Base-by-base conservation (phyloP, 768 basidiomycete species). In the Daedaleopsis sinensis region DNA sequence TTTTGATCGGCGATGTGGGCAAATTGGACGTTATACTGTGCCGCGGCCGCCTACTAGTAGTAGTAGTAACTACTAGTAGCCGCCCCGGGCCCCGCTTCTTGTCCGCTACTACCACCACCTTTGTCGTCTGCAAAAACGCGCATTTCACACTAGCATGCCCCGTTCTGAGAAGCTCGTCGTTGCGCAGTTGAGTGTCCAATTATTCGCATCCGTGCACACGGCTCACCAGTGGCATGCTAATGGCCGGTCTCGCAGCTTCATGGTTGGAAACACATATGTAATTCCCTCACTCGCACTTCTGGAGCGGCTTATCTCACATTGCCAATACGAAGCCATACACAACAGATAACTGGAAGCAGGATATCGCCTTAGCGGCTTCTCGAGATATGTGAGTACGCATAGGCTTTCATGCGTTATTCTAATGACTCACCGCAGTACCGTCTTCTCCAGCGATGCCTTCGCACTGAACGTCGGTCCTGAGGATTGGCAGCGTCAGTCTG, bases 221-320 rank as follows among this genome's bases (percentile, higher is more conserved):
- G 18, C 27, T 18, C 13, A n/a, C 24, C 52, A 13, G 11, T 44
- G 16, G 23, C 21, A 48, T 19, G 15, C 44, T 38, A 38, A 38
- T 38, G n/a, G n/a, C n/a, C 27, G 27, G 27, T 32, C 27, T 32
- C 15, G 27, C 46, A 76, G 75, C 50, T 75, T 74, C 50, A 76
- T 76, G 74, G 73, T 76, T 19, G 75, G 75, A 11, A 76, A 76
- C 44, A 76, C 75, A 12, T 74, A 71, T 52, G 75, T 76, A 23
- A 46, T 68, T 64, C 15, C 18, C 16, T 7, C 3, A 11, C 8
- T 5, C 18, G 19, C 19, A 15, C n/a, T 27, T 15, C 36, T 11
- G 16, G 23, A n/a, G 27, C 49, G 38, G 9, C 24, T 10, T 18
- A 24, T 18, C 44, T 39, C 37, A 47, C 38, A 50, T 47, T 15